These are phyloP conservation scores for Solanum etuberosum DNA, from an alignment of 257 asterid species.

Conservation along the genomic window DNA sequence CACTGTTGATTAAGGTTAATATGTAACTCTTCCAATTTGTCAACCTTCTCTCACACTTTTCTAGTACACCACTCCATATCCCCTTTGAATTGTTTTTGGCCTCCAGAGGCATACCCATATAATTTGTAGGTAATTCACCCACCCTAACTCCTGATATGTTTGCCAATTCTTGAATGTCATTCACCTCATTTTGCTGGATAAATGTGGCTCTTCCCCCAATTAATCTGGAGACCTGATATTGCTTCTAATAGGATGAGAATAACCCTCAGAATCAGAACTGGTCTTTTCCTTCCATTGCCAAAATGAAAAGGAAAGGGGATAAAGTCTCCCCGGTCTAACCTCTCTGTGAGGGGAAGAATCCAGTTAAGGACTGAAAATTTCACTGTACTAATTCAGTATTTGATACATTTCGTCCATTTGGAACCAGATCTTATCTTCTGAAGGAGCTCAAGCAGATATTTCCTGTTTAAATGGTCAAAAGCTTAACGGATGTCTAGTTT, in stretches of 20 bases:
- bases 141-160: background rate
- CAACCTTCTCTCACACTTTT: background rate
- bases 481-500: background rate
- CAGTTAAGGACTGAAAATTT: background rate
- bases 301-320: background rate
- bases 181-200: background rate
- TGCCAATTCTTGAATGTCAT: background rate
- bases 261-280: background rate
- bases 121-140: background rate
- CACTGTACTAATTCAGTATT: background rate
- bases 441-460: background rate
- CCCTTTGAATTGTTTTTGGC: background rate
- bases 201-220: background rate
- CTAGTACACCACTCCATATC: background rate
- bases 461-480: background rate
- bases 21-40: background rate
- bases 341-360: background rate
- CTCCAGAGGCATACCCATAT: background rate
- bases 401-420: background rate
- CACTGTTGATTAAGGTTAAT: background rate
- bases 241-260: background rate
- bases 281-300: background rate
- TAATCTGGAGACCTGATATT: background rate
- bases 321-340: background rate
- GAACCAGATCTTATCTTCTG: background rate